phyloP scores from a whole-genome alignment of 768 basidiomycete species.

The Baorangia bicolor region DNA sequence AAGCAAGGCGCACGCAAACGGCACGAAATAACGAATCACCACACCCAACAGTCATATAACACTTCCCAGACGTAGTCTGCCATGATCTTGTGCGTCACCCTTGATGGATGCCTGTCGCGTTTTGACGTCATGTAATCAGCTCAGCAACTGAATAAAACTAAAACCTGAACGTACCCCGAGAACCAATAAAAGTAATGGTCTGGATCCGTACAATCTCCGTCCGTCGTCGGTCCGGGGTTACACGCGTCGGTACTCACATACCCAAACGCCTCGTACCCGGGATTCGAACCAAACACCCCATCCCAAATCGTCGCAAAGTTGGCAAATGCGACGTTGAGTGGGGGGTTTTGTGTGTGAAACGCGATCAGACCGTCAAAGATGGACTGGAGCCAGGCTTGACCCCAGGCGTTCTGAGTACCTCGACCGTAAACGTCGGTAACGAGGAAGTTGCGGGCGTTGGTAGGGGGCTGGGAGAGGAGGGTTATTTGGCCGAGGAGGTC shows the following conservation, averaged over 20 bases:
- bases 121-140: background rate
- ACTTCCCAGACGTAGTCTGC: constrained; percentile 49
- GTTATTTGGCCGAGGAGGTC: constrained; percentile 44
- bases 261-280: constrained; percentile 49
- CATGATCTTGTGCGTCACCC: constrained; percentile 50
- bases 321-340: constrained; percentile 43
- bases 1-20: background rate
- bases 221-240: constrained; percentile 35
- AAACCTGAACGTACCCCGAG: constrained; percentile 37
- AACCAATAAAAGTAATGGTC: constrained; percentile 57
- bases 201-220: constrained; percentile 38
- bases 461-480: constrained; percentile 48
- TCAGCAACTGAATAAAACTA: background rate
- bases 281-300: constrained; percentile 42
- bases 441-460: constrained; percentile 50
- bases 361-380: constrained; percentile 42
- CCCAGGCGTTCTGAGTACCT: constrained; percentile 39
- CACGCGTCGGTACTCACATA: constrained; percentile 43
- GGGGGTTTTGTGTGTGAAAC: constrained; percentile 31
- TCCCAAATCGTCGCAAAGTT: constrained; percentile 52
- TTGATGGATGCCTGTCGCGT: constrained; percentile 46
- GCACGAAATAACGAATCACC: background rate
- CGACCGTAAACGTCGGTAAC: constrained; percentile 51
- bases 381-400: constrained; percentile 47
- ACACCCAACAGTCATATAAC: constrained; percentile 31